Conservation (phyloP, 169 alveolate species). For the Babesia gibsoni region DNA sequence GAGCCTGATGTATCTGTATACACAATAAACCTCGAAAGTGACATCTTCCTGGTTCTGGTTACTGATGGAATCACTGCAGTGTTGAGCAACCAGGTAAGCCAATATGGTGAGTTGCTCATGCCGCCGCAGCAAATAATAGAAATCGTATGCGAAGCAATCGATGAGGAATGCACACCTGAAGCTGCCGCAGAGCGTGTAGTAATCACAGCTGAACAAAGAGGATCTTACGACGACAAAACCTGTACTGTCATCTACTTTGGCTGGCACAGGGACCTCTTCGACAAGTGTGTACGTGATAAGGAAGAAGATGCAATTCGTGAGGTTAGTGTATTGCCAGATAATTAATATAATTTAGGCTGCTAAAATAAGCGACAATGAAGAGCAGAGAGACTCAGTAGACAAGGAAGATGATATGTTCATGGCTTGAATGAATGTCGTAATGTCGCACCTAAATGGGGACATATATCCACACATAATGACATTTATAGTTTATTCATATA, state of each 20-base stretch:
- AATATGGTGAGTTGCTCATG: not conserved
- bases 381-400: not conserved
- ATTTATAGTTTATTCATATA: not conserved
- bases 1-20: slow-evolving; percentile 68
- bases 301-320: slow-evolving; percentile 16
- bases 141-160: slow-evolving; percentile 33
- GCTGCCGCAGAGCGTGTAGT: slow-evolving; percentile 73
- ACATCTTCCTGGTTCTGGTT: slow-evolving; percentile 67
- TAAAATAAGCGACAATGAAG: not conserved
- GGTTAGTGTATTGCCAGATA: not conserved
- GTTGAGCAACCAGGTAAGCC: slow-evolving; percentile 62
- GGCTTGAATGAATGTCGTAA: slow-evolving; percentile 1
- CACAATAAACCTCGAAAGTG: slow-evolving; percentile 70
- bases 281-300: slow-evolving; percentile 32
- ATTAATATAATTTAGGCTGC: not conserved
- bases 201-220: slow-evolving; percentile 57
- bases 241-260: slow-evolving; percentile 74
- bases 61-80: slow-evolving; percentile 69
- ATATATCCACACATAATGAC: not conserved
- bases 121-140: slow-evolving; percentile 46
- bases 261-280: slow-evolving; percentile 70
- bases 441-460: slow-evolving; percentile 5
- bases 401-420: slow-evolving; percentile 37
- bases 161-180: slow-evolving; percentile 36
- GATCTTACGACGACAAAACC: slow-evolving; percentile 74